Evolutionary conservation across 169 alveolate genomes (phyloP), one percentile per base, ranked within the genome.

Genomic region (Theileria luwenshuni): DNA sequence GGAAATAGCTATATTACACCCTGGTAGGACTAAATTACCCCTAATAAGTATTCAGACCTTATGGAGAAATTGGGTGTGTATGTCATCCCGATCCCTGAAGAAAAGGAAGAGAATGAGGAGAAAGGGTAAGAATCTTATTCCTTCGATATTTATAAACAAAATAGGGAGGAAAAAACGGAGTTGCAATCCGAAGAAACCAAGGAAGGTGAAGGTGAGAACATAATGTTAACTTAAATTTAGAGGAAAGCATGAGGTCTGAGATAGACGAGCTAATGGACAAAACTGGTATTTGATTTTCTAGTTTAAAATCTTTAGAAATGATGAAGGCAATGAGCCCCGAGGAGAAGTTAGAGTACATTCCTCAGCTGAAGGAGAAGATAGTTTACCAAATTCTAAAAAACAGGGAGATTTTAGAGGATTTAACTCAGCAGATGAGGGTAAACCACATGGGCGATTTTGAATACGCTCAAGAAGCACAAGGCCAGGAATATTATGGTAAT

Each of bases 271-370:
- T 81, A 41, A 25, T 81, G 12, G 51, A 81, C 43, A 63, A 72
- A 43, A 69, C 89, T 23, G 86, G 86, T 77, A 59, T 7, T 64
- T 35, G 48, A 12, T 3, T 30, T 0, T 25, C 3, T 15, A 1
- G 42, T 30, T 68, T 28, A 23, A 54, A 19, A 17, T 32, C n/a
- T 60, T 32, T 51, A 77, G 89, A 81, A 49, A 72, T 81, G 84
- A 72, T 74, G 25, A 59, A 73, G 83, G 84, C 81, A 19, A 81
- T 81, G 89, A 74, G 75, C 1, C 89, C 84, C 12, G 89, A 73
- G 74, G 80, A 81, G 56, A 81, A 81, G 84, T 68, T 81, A 47
- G 77, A 67, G 70, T 81, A 47, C 61, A 81, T 81, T 32, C 89
- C 89, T 8, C 77, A 68, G 3, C 84, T 81, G 41, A 81, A 81